Base-by-base conservation (phyloP, 331 rosid species). In the Acacia concinna region DNA sequence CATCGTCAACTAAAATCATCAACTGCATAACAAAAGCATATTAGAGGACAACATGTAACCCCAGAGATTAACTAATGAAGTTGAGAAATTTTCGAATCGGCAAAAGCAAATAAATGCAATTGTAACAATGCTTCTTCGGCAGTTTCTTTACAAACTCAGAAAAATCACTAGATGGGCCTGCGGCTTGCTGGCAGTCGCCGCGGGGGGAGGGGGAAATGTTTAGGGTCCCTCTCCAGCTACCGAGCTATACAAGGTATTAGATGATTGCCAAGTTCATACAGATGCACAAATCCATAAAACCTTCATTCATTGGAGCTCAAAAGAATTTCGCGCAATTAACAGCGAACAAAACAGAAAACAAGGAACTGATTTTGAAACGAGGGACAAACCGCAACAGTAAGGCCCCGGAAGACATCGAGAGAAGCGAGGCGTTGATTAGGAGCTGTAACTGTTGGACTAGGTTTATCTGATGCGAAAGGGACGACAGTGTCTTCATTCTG, bases 391-490 rank as follows among this genome's bases (percentile, higher is more conserved):
- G 96, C 96, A 51, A 92, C 89, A 13, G 96, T 88, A 68, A 92
- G 86, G 63, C 97, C 96, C 18, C 97, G 96, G 83, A 90, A 90
- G 78, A 90, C 97, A 59, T 92, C 97, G 78, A 92, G 93, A 76
- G 96, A 90, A 85, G 78, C 87, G 34, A 92, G 86, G 41, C 97
- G 95, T 83, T 86, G 91, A 83, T 66, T 87, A 3, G 89, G 86
- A 84, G 27, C 31, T 51, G 84, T 51, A 73, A 74, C 46, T 40
- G 65, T 74, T 27, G 81, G 57, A 30, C 52, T 65, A 43, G 89
- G 21, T 25, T 77, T 78, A 64, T 79, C 84, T 10, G 83, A 77
- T 15, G 83, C 37, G 5, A 64, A 64, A 73, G 68, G 60, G 40
- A 80, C 75, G 44, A 84, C 81, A 20, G 79, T 37, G 38, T 79